Evolutionary conservation across 805 yeast species (phyloP), one percentile per base, ranked within the genome.

Genomic region (Barnettozyma vustinii): DNA sequence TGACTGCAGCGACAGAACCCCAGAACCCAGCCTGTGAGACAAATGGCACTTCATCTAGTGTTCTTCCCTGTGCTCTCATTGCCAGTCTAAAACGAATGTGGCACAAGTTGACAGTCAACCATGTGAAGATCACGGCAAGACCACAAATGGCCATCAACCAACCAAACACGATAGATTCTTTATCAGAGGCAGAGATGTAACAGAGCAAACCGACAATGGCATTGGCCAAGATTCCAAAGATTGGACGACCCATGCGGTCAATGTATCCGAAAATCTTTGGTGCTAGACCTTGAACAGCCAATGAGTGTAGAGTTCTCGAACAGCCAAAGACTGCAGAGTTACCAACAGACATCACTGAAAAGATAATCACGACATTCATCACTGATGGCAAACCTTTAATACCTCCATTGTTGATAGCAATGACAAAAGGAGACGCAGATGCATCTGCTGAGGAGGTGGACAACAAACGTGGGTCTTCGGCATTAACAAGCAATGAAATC

Each of bases 321-420:
- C 79, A 71, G 9, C 80, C 83, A 59, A 73, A 79, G n/a, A 77
- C 79, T 0, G 81, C 76, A 5, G 81, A 73, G 44, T 78, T 77
- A 20, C 81, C 83, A 37, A 71, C 73, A 19, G 73, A 69, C 48
- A 71, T 56, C 26, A 72, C 70, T 5, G 76, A 67, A 37, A 70
- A 54, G 43, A 72, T 55, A 42, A 72, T 71, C 9, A 71, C 73
- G 30, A 61, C 64, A 46, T 71, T 71, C 73, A 71, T 70, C 9
- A 70, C 62, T 1, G 70, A 63, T 18, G 75, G 74, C 21, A 71
- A 58, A 36, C 63, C 65, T 27, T 60, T 61, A 47, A 69, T 61
- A 36, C 66, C 67, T 23, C 69, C 70, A 45, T 66, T 63, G 37
- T 60, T 51, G 46, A 76, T 59, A 1, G 79, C 78, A 53, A 76